A percentile compares a stretch with the other conserved stretches of the same genome.
Conservation (phyloP, 1,139 yeast species). For the Wickerhamomyces sp. region DNA sequence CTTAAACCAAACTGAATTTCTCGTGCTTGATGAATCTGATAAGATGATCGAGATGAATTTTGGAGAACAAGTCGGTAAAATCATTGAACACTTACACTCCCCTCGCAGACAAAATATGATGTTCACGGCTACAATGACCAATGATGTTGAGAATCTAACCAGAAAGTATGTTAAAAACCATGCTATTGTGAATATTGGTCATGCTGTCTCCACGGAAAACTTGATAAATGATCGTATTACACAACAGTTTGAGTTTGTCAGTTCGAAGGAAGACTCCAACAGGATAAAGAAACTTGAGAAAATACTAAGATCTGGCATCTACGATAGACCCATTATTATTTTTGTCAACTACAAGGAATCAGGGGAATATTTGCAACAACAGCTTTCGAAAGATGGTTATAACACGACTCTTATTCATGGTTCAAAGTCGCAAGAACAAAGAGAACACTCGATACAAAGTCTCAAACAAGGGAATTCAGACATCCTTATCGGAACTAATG, state of each 20-base stretch:
- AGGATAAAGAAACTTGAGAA: conserved; percentile 31
- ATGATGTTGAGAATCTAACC: conserved; percentile 63
- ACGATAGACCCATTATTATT: conserved; percentile 59
- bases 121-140: conserved; percentile 94
- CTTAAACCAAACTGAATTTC: conserved; percentile 56
- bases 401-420: conserved; percentile 73
- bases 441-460: conserved; percentile 71
- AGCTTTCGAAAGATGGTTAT: conserved; percentile 42
- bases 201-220: conserved; percentile 34
- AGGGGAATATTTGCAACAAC: conserved; percentile 60
- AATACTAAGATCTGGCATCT: conserved; percentile 27
- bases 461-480: conserved; percentile 58
- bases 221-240: conserved; percentile 47
- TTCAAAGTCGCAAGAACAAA: conserved; percentile 76
- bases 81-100: conserved; percentile 30
- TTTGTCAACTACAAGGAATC: conserved; percentile 75
- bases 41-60: conserved; percentile 94
- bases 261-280: conserved; percentile 28
- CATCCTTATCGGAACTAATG: conserved; percentile 85
- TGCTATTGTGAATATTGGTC: conserved; percentile 61
- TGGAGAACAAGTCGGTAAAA: conserved; percentile 66
- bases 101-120: conserved; percentile 57
- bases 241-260: conserved; percentile 58
- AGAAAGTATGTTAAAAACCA: conserved; percentile 57
- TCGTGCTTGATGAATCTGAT: conserved; percentile 91